Conservation (phyloP, 345 rosid genomes). For the Nasturtium officinale region DNA sequence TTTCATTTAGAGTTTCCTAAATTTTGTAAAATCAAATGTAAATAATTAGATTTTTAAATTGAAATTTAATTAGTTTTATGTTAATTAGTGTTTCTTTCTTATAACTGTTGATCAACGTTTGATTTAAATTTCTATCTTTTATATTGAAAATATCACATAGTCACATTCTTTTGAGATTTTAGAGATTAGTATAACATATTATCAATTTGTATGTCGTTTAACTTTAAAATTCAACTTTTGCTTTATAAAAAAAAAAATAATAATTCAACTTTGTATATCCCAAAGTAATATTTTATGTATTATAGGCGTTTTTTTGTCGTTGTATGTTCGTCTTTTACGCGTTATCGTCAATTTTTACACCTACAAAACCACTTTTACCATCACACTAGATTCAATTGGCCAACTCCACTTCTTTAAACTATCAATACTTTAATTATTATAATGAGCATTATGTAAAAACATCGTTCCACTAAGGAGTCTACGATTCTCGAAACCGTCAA, state of each 20-base stretch:
- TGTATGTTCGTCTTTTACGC: constrained; percentile 25
- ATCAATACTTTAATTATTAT: neutral
- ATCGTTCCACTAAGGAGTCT: constrained; percentile 19
- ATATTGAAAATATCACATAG: neutral
- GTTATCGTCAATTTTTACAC: constrained; percentile 30
- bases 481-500: constrained; percentile 27
- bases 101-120: neutral
- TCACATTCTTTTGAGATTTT: neutral
- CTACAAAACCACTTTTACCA: constrained; percentile 25
- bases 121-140: neutral
- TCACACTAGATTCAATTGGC: constrained; percentile 32
- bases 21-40: neutral
- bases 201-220: neutral
- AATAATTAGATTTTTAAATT: neutral
- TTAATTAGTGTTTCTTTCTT: neutral
- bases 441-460: neutral
- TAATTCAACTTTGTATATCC: constrained; percentile 3
- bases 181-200: neutral
- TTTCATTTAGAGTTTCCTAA: neutral
- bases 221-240: neutral
- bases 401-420: constrained; percentile 15
- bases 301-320: constrained; percentile 24
- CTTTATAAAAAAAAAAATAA: neutral
- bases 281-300: constrained; percentile 9
- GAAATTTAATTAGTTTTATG: neutral